Percentiles rank a stretch among this genome's conserved stretches.
Evolutionary conservation across 2,329 filamentous ascomycete genomes (phyloP).

Genomic region (Venturia asperata): DNA sequence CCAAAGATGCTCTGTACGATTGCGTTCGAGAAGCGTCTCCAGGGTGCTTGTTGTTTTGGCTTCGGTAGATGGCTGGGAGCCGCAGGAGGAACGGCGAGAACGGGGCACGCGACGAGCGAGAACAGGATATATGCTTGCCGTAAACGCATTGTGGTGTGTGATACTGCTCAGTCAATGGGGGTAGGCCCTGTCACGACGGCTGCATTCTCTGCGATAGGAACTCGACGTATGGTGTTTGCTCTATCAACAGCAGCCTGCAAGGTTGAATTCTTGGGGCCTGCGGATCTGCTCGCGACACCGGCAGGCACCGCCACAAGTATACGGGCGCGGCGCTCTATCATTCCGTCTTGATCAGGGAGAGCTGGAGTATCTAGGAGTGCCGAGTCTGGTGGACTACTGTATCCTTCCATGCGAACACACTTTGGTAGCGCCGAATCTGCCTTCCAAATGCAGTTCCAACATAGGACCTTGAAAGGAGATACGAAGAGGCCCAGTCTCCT

Average conservation of each 20-base stretch:
- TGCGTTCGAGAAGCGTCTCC: conserved; percentile 33
- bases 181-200: background rate
- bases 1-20: conserved; percentile 31
- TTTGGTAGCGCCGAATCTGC: too few relatives aligned
- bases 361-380: too few relatives aligned
- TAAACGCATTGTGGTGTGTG: background rate
- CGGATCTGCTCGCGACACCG: background rate
- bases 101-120: conserved; percentile 5
- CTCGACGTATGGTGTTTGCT: background rate
- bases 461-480: too few relatives aligned
- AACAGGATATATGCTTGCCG: conserved; percentile 3
- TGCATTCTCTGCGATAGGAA: background rate
- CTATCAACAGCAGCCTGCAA: background rate
- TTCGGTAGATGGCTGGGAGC: background rate
- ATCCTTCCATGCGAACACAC: too few relatives aligned
- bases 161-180: background rate
- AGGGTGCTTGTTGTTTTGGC: conserved; percentile 23
- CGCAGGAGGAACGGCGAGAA: conserved; percentile 1
- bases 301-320: background rate
- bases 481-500: too few relatives aligned
- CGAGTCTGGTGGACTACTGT: too few relatives aligned
- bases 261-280: background rate
- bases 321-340: too few relatives aligned
- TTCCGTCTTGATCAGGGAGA: too few relatives aligned
- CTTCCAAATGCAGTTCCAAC: too few relatives aligned